Percentiles rank a stretch among this genome's conserved stretches.
Evolutionary conservation across 148 eudicot genomes (phyloP).

Genomic region (Camellia granthamiana): DNA sequence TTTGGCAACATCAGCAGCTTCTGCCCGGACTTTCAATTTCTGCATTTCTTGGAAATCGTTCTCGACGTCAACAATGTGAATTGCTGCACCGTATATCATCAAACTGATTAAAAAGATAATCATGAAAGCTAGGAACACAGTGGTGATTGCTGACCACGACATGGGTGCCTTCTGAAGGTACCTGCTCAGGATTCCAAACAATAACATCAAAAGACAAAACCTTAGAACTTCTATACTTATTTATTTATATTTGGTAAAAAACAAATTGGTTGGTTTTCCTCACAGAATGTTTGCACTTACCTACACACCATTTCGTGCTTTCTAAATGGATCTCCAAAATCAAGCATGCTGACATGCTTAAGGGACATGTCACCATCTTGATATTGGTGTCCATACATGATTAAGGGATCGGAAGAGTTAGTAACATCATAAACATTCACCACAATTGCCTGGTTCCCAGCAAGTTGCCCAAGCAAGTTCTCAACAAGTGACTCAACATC

Average conservation of each 20-base stretch:
- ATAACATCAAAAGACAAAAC: not conserved
- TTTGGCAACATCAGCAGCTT: constrained; percentile 78
- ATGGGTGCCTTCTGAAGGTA: constrained; percentile 57
- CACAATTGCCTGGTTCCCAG: constrained; percentile 54
- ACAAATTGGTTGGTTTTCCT: not conserved
- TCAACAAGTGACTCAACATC: constrained; percentile 78
- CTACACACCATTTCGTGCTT: constrained; percentile 68
- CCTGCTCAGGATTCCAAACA: constrained; percentile 27
- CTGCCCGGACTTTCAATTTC: constrained; percentile 53
- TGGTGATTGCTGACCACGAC: constrained; percentile 41
- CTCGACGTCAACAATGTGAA: constrained; percentile 56
- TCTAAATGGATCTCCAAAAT: constrained; percentile 73
- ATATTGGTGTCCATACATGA: constrained; percentile 56
- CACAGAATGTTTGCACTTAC: constrained; percentile 24
- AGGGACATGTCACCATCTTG: constrained; percentile 56
- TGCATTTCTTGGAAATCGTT: constrained; percentile 62
- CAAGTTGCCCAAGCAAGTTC: constrained; percentile 69
- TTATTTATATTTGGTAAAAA: not conserved
- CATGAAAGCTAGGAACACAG: constrained; percentile 29
- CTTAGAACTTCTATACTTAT: not conserved
- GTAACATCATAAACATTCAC: constrained; percentile 70
- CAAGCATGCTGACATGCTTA: constrained; percentile 45
- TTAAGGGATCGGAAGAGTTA: constrained; percentile 55
- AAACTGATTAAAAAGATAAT: constrained; percentile 45
- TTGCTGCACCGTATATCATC: constrained; percentile 41